Conservation (phyloP, 2,329 filamentous ascomycete genomes). For the Aspergillus unguis region DNA sequence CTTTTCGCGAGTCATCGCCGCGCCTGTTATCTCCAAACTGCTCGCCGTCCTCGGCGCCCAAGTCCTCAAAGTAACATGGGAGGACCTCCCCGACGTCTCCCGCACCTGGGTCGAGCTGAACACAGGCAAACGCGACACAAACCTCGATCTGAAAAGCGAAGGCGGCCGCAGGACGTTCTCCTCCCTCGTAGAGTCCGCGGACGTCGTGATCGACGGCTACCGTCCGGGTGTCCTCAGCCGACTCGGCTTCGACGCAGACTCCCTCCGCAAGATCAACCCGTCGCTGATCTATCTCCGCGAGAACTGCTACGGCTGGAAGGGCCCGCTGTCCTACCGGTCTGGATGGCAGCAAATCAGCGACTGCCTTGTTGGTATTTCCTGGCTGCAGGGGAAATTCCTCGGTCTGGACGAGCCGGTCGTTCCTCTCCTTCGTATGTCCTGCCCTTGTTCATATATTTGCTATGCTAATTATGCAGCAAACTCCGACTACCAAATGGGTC, state of each 20-base stretch:
- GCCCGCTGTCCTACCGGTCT: background rate
- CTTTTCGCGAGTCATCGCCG: conserved; percentile 71
- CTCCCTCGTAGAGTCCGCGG: conserved; percentile 58
- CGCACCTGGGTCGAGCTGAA: conserved; percentile 69
- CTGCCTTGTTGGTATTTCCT: background rate
- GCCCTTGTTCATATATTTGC: background rate
- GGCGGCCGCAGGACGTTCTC: conserved; percentile 57
- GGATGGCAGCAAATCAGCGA: background rate
- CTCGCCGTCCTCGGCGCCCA: conserved; percentile 73
- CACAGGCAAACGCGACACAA: conserved; percentile 65
- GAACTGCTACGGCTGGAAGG: background rate
- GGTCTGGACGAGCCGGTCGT: background rate
- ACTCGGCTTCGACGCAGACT: background rate
- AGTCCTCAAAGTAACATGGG: conserved; percentile 67
- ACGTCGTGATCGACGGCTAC: conserved; percentile 69
- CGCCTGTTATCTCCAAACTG: conserved; percentile 67
- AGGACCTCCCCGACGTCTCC: conserved; percentile 51
- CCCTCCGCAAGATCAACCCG: background rate
- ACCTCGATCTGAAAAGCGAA: conserved; percentile 60
- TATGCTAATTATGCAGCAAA: background rate
- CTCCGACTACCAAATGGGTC: background rate
- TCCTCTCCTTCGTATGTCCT: background rate
- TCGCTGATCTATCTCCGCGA: background rate
- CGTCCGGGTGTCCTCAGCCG: background rate
- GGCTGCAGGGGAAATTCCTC: background rate